Evolutionary conservation across 2,329 filamentous ascomycete genomes (phyloP).

Genomic region (Lomentospora prolificans): DNA sequence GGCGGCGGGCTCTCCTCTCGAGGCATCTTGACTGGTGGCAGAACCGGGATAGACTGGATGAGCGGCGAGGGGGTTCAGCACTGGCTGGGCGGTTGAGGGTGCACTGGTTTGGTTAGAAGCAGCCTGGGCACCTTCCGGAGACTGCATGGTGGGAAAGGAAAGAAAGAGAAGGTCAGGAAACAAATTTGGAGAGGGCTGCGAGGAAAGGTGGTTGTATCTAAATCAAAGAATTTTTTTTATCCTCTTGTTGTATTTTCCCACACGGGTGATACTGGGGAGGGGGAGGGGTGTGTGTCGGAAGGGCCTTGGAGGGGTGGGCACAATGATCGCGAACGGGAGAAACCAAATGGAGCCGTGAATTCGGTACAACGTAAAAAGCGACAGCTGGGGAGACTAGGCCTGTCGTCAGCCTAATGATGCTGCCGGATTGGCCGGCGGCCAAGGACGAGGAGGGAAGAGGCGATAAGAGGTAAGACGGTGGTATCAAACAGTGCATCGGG

Average conservation of each 20-base stretch:
- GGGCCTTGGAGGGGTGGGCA: constrained; percentile 4
- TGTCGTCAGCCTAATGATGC: constrained; percentile 4
- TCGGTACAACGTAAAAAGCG: constrained; percentile 3
- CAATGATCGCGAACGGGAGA: constrained; percentile 1
- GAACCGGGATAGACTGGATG: constrained; percentile 20
- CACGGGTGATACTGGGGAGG: not conserved
- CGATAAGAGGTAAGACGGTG: constrained; percentile 1
- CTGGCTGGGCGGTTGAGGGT: constrained; percentile 13
- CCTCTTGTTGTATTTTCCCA: not conserved
- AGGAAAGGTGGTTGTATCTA: constrained; percentile 8
- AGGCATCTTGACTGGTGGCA: constrained; percentile 39
- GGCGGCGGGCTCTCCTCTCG: constrained; percentile 54
- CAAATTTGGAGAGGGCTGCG: not conserved
- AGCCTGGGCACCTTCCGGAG: not conserved
- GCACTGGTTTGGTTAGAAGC: not conserved
- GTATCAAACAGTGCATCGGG: constrained; percentile 1
- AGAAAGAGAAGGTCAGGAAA: constrained; percentile 7
- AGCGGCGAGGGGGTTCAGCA: constrained; percentile 21
- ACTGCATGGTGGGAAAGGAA: constrained; percentile 19
- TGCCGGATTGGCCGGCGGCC: not conserved
- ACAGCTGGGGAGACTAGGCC: not conserved
- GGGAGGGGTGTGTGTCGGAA: constrained; percentile 2
- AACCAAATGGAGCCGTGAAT: not conserved
- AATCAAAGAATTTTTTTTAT: constrained; percentile 7
- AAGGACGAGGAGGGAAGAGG: not conserved